Evolutionary conservation across 176 grass and related monocot species (phyloP).

Genomic region (Triticum turgidum): DNA sequence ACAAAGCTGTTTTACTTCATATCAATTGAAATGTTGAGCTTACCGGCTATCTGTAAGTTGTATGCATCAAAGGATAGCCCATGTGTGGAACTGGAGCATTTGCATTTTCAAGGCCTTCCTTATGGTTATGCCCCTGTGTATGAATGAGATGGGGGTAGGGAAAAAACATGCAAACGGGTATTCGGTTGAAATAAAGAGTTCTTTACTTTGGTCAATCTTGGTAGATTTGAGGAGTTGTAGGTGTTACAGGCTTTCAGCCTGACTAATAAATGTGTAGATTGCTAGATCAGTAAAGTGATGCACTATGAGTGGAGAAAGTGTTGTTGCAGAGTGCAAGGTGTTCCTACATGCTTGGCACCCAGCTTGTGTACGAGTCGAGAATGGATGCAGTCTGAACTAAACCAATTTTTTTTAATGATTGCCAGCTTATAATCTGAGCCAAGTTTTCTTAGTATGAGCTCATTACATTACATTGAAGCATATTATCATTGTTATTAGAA

Average conservation of each 20-base stretch:
- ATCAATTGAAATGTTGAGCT: no score
- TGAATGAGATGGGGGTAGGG: background rate
- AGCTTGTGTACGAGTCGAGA: background rate
- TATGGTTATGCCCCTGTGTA: background rate
- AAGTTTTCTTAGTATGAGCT: background rate
- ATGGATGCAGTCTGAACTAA: background rate
- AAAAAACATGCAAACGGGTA: background rate
- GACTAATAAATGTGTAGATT: background rate
- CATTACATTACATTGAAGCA: background rate
- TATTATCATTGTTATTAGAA: background rate
- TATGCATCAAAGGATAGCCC: no score
- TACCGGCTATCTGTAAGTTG: no score
- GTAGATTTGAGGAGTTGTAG: background rate
- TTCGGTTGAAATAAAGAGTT: background rate
- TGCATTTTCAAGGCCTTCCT: no score
- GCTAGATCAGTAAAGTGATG: background rate
- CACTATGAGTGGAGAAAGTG: background rate
- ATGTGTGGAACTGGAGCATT: no score
- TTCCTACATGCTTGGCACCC: background rate
- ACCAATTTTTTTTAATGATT: background rate
- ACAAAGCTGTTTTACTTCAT: no score
- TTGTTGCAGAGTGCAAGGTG: background rate
- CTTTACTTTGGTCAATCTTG: background rate
- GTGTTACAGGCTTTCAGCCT: background rate
- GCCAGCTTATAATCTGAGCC: background rate